These are phyloP conservation scores for Yarrowia keelungensis DNA, from an alignment of 805 yeast genomes.

Conservation along the genomic window DNA sequence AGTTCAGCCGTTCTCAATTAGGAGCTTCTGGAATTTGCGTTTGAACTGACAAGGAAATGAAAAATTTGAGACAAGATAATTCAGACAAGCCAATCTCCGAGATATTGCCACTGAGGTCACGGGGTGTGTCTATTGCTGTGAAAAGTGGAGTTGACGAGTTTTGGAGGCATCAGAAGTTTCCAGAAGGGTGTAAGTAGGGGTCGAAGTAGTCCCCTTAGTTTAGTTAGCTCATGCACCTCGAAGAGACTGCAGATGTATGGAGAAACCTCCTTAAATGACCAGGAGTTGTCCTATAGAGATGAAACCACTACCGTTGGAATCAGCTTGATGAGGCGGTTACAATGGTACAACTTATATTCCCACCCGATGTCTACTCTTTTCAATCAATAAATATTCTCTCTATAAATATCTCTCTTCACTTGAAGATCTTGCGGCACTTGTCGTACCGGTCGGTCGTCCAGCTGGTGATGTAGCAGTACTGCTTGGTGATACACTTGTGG, in stretches of 20 bases:
- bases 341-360: not conserved
- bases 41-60: not conserved
- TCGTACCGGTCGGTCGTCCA: slow-evolving; percentile 43
- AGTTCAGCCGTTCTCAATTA: slow-evolving; percentile 6
- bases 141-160: not conserved
- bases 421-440: slow-evolving; percentile 21
- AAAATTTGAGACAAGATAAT: not conserved
- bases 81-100: not conserved
- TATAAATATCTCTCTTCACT: slow-evolving; percentile 23
- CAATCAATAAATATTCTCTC: slow-evolving; percentile 16
- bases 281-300: no score
- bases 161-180: no score
- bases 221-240: no score
- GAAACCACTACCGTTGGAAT: not conserved
- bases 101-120: not conserved
- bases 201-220: no score
- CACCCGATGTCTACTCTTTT: not conserved
- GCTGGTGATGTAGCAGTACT: slow-evolving; percentile 54
- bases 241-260: no score
- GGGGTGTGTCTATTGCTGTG: not conserved
- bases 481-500: slow-evolving; percentile 50
- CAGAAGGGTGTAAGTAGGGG: no score
- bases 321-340: not conserved
- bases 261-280: no score
- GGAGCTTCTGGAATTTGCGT: slow-evolving; percentile 11